Base-by-base conservation (phyloP, 2,329 filamentous ascomycete genomes). In the Sporothrix luriei region DNA sequence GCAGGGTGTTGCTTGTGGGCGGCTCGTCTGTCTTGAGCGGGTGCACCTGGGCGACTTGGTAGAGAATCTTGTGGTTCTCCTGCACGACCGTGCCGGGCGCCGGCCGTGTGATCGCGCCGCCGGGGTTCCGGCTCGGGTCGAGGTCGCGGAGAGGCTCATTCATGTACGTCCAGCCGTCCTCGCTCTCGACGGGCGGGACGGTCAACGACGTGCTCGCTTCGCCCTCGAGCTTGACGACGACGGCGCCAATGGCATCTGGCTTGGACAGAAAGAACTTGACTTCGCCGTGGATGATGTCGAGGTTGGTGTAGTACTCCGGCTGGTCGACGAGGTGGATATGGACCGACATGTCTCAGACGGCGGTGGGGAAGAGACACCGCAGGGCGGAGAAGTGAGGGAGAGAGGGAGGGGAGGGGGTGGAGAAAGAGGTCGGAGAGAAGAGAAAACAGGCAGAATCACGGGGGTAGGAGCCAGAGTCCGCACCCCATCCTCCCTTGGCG, bases 191-290 rank as follows among this genome's bases (percentile, higher is more conserved):
- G 74, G 76, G 74, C 74, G 86, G 80, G 72, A 86, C 77, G 79
- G 82, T 78, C 19, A 93, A 80, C 55, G 90, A 84, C 5, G 91
- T 94, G 72, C 85, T 85, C 62, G 88, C 88, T 80, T 95, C 91
- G 74, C 92, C 92, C 77, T 95, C 92, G 43, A 95, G 86, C 82
- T 95, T 95, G 76, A 94, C 91, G 49, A 92, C 83, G 72, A 95
- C 89, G 67, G 88, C 90, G 64, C 87, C 87, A 65, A 94, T 84
- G 69, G 86, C 83, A 78, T 94, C 91, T 68, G 91, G 81, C 73
- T 89, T 90, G 66, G 85, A 88, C 73, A 90, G 79, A 24, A 75
- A 78, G 40, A 90, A 78, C 65, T 88, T 76, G 38, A 90, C 80
- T 71, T 84, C 83, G 68, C 92, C 92, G 40, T 83, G 84, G 71